Percentiles rank a stretch among this genome's conserved stretches.
Conservation (phyloP, 805 yeast species). For the Zygotorulaspora florentina region DNA sequence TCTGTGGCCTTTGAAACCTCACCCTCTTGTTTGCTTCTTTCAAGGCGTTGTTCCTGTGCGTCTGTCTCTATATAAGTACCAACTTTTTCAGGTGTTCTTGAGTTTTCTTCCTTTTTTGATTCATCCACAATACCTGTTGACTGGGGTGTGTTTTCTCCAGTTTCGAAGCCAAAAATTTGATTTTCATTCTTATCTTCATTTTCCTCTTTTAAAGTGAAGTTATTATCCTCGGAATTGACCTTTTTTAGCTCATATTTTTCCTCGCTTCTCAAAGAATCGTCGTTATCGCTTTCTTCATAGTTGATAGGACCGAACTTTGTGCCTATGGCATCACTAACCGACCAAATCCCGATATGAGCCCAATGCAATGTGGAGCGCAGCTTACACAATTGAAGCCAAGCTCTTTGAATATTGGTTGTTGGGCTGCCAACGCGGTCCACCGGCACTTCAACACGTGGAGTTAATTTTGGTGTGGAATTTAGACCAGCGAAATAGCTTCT, state of each 20-base stretch:
- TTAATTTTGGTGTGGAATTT: conserved; percentile 10
- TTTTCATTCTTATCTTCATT: conserved; percentile 8
- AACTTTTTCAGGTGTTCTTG: neutral
- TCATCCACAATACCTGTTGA: no score
- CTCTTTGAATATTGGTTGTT: conserved; percentile 40
- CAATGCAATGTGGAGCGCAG: conserved; percentile 74
- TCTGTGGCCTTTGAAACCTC: no score
- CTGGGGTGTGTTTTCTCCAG: neutral
- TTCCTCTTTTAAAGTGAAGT: conserved; percentile 9
- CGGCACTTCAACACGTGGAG: conserved; percentile 15
- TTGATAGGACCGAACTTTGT: conserved; percentile 27
- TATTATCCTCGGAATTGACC: conserved; percentile 1
- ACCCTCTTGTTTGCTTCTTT: no score
- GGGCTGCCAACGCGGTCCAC: conserved; percentile 26
- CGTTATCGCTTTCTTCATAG: conserved; percentile 7
- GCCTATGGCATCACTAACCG: conserved; percentile 36
- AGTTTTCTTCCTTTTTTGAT: no score
- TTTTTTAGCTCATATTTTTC: neutral
- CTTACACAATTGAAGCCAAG: conserved; percentile 62
- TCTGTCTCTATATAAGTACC: no score
- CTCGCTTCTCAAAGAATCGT: neutral
- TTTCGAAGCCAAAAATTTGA: conserved; percentile 27
- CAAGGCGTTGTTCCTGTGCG: no score
- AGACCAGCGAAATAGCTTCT: conserved; percentile 29
- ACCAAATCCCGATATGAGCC: conserved; percentile 82